These are phyloP conservation scores for Akanthomyces dipterigenus DNA, from an alignment of 2,329 filamentous ascomycete species.

Conservation along the genomic window DNA sequence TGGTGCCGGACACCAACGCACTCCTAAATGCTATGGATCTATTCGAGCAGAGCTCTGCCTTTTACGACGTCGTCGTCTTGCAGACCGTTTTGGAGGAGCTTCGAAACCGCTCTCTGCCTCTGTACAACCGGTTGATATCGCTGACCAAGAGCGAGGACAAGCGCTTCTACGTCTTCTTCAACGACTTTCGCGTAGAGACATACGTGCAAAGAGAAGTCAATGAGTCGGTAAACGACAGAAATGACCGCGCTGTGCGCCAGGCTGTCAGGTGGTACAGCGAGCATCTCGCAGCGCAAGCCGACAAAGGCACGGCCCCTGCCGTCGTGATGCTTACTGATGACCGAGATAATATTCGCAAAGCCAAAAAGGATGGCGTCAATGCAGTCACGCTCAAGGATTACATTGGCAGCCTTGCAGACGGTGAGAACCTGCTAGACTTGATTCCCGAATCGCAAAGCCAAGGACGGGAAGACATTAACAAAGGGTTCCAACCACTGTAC, in stretches of 20 bases:
- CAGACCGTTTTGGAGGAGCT: slow-evolving; percentile 96
- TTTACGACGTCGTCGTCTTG: slow-evolving; percentile 93
- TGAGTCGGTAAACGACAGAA: slow-evolving; percentile 92
- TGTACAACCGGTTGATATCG: slow-evolving; percentile 88
- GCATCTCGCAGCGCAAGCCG: slow-evolving; percentile 62
- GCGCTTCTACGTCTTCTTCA: slow-evolving; percentile 98
- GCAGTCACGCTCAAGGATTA: slow-evolving; percentile 68
- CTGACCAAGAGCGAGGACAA: slow-evolving; percentile 95
- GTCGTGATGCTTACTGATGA: slow-evolving; percentile 95
- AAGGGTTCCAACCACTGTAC: slow-evolving; percentile 66
- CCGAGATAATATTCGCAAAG: slow-evolving; percentile 76
- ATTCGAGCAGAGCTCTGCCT: slow-evolving; percentile 85
- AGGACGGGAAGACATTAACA: slow-evolving; percentile 48
- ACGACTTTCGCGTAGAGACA: slow-evolving; percentile 92
- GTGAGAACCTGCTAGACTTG: slow-evolving; percentile 85
- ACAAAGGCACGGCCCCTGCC: slow-evolving; percentile 49
- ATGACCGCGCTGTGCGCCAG: slow-evolving; percentile 82
- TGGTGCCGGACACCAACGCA: slow-evolving; percentile 93
- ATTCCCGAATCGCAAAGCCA: slow-evolving; percentile 73
- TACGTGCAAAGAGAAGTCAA: slow-evolving; percentile 67
- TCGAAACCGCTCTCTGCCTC: slow-evolving; percentile 82
- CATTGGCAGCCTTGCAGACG: slow-evolving; percentile 75
- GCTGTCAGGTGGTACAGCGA: slow-evolving; percentile 87
- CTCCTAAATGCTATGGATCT: slow-evolving; percentile 94
- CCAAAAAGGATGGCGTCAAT: slow-evolving; percentile 65